phyloP scores from a whole-genome alignment of 805 yeast species.

The Phaffomyces opuntiae region DNA sequence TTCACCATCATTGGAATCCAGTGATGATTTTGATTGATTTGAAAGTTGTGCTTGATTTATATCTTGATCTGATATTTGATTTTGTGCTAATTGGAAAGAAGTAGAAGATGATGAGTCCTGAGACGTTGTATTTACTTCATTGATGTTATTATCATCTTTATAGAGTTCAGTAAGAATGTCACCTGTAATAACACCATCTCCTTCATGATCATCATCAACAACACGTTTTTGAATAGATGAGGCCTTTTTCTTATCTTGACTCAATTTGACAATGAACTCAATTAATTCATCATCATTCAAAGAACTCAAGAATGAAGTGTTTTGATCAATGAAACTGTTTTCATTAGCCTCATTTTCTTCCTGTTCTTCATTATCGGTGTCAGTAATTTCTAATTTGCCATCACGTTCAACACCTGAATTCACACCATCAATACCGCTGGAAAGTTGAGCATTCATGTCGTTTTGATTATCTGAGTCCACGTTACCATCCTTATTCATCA shows the following conservation, averaged over 20 bases:
- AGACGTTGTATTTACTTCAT: too few species aligned
- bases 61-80: neutral
- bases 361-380: too few species aligned
- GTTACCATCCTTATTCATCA: too few species aligned
- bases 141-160: too few species aligned
- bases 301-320: constrained; percentile 22
- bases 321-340: constrained; percentile 1
- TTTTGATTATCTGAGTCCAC: too few species aligned
- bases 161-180: too few species aligned
- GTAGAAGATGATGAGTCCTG: neutral
- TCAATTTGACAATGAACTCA: constrained; percentile 28
- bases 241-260: constrained; percentile 13
- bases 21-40: too few species aligned
- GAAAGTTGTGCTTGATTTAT: neutral
- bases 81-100: constrained; percentile 6
- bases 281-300: constrained; percentile 33
- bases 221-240: neutral
- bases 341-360: neutral
- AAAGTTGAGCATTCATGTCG: too few species aligned
- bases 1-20: neutral
- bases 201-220: neutral
- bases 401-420: too few species aligned
- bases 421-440: too few species aligned
- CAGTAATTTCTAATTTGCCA: too few species aligned
- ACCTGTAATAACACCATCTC: neutral